Percentiles rank a stretch among this genome's conserved stretches.
phyloP scores from a whole-genome alignment of 768 basidiomycete species.

The Rhodotorula babjevae region DNA sequence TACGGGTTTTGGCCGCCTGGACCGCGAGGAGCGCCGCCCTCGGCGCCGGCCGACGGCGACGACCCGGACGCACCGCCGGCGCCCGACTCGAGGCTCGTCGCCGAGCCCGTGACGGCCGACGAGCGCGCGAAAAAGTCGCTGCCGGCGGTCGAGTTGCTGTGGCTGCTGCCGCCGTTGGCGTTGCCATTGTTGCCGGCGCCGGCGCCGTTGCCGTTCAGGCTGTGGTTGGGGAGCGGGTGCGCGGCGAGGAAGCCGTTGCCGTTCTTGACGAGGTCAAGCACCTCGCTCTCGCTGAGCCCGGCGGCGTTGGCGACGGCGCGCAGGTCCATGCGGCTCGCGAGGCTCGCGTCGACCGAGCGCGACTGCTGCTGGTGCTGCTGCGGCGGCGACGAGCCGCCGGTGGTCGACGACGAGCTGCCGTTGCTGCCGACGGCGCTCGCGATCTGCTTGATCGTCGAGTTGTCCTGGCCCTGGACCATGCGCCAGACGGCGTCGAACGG shows the following conservation, averaged over 20 bases:
- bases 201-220: too few species aligned
- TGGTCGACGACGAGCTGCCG: not conserved
- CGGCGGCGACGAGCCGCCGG: not conserved
- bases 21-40: too few species aligned
- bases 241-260: not conserved
- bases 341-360: not conserved
- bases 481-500: slow-evolving; percentile 43
- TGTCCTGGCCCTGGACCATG: slow-evolving; percentile 44
- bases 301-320: slow-evolving; percentile 38
- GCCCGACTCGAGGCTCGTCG: not conserved
- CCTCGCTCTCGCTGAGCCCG: slow-evolving; percentile 36
- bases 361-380: not conserved
- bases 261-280: slow-evolving; percentile 35
- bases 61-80: not conserved
- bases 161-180: not conserved
- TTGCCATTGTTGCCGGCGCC: too few species aligned
- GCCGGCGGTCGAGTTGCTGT: slow-evolving; percentile 1
- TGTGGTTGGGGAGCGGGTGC: not conserved
- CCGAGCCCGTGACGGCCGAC: not conserved
- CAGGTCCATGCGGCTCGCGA: slow-evolving; percentile 29
- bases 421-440: slow-evolving; percentile 36
- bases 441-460: slow-evolving; percentile 43
- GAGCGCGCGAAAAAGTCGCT: slow-evolving; percentile 24
- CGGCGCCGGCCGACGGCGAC: not conserved
- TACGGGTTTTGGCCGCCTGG: not conserved